These are phyloP conservation scores for Xerocomus amazonicus DNA, from an alignment of 1,284 basidiomycete genomes.

Conservation along the genomic window DNA sequence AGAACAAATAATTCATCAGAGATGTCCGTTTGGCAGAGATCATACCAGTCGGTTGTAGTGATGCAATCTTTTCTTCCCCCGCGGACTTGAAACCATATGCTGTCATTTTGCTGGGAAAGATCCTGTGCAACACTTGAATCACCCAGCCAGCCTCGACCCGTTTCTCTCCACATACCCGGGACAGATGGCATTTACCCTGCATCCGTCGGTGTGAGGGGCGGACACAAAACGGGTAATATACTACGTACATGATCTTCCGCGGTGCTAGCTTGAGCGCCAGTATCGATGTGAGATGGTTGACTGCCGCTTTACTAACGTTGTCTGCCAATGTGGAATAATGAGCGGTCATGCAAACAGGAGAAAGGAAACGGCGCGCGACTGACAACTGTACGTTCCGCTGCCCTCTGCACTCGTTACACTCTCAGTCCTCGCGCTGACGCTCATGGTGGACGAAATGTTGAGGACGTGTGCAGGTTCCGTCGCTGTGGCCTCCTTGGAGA, in stretches of 20 bases:
- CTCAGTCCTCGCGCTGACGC: slow-evolving; percentile 55
- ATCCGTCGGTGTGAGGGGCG: slow-evolving; percentile 2
- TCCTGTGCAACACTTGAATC: slow-evolving; percentile 35
- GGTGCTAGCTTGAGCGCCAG: slow-evolving; percentile 69
- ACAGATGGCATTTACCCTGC: slow-evolving; percentile 81
- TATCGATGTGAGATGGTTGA: slow-evolving; percentile 77
- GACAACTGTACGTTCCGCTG: slow-evolving; percentile 79
- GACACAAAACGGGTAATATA: background rate
- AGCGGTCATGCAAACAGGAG: too few relatives aligned
- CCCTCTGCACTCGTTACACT: slow-evolving; percentile 51
- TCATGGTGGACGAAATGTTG: slow-evolving; percentile 77
- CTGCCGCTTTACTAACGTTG: slow-evolving; percentile 77
- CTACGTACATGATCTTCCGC: slow-evolving; percentile 58
- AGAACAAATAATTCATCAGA: background rate
- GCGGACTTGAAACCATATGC: slow-evolving; percentile 63
- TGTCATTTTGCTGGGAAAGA: slow-evolving; percentile 89
- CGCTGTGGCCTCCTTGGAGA: slow-evolving; percentile 64
- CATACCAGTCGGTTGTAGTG: slow-evolving; percentile 61
- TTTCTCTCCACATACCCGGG: slow-evolving; percentile 53
- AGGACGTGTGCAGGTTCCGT: slow-evolving; percentile 72
- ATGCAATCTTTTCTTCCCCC: slow-evolving; percentile 52
- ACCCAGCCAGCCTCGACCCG: background rate
- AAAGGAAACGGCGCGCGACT: slow-evolving; percentile 23
- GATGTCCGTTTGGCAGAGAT: background rate
- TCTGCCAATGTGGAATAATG: slow-evolving; percentile 40